Percentiles rank a stretch among this genome's conserved stretches.
These are phyloP conservation scores for Boletellus emodensis DNA, from an alignment of 768 basidiomycete species.

Conservation along the genomic window DNA sequence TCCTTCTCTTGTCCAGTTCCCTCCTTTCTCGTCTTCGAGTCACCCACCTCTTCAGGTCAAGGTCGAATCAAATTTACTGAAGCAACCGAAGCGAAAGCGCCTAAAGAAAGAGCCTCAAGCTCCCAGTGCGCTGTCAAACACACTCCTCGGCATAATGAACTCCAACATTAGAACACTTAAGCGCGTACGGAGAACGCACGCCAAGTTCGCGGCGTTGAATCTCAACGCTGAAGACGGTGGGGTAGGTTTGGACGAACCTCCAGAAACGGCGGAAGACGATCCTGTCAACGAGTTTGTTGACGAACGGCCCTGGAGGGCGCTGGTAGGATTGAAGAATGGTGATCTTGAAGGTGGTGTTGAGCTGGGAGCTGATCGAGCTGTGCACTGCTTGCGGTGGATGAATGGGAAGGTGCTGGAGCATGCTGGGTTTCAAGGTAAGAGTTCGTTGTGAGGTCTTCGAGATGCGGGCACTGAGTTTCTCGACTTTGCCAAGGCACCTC, in stretches of 20 bases:
- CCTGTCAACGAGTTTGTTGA: slow-evolving; percentile 40
- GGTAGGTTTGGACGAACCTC: slow-evolving; percentile 32
- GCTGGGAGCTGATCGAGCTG: slow-evolving; percentile 56
- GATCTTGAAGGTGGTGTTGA: slow-evolving; percentile 37
- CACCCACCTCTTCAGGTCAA: slow-evolving; percentile 9
- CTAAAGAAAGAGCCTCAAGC: slow-evolving; percentile 18
- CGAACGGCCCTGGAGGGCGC: slow-evolving; percentile 54
- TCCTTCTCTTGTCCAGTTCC: slow-evolving; percentile 43
- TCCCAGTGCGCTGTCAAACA: slow-evolving; percentile 32
- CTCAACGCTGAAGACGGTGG: slow-evolving; percentile 33
- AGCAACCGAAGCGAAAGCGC: slow-evolving; percentile 20
- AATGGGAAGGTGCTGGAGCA: slow-evolving; percentile 80
- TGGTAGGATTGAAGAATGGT: slow-evolving; percentile 17
- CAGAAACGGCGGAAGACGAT: slow-evolving; percentile 33
- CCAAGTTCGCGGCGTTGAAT: slow-evolving; percentile 60
- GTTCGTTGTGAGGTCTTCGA: background rate
- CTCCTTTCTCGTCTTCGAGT: slow-evolving; percentile 17
- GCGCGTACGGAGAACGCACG: slow-evolving; percentile 67
- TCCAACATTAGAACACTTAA: slow-evolving; percentile 72
- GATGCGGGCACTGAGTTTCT: slow-evolving; percentile 3
- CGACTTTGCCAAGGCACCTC: slow-evolving; percentile 55
- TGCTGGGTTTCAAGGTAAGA: slow-evolving; percentile 85
- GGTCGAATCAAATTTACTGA: slow-evolving; percentile 7
- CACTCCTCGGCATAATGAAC: slow-evolving; percentile 69
- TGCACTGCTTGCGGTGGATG: slow-evolving; percentile 69